Base-by-base conservation (phyloP, 192 early-diverging fungal genomes). In the Umbelopsis sp. region DNA sequence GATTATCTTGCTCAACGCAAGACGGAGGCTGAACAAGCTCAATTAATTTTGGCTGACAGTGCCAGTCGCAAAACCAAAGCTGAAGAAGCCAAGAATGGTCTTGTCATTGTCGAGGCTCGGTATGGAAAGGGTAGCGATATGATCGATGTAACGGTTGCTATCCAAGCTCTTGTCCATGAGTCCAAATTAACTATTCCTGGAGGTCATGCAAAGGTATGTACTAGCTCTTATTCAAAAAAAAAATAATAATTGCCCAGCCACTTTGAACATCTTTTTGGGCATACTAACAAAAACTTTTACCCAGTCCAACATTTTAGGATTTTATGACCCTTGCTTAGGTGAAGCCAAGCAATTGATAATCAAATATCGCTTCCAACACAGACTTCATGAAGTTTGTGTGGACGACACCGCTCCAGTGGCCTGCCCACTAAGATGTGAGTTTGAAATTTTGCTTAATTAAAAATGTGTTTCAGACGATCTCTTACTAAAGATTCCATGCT, bases 271-370 rank as follows among this genome's bases (percentile, higher is more conserved):
- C 10, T 4, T 41, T 41, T 41, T 41, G 37, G 37, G 37, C 5
- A 7, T 41, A 13, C 51, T 52, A 4, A 67, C 7, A 11, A 67
- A 51, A 68, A 50, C 33, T 20, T 46, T 71, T 71, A 35, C 20
- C 45, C 74, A 93, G 91, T 82, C 88, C 23, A 91, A 92, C 69
- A 83, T 99, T 69, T 82, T 94, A 37, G 97, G 97, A 4, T 99
- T 99, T 78, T 97, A 94, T 71, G 96, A 99, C 78, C 95, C 97
- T 25, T 95, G 94, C 72, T 87, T 97, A 67, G 95, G 95, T 44
- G 91, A 91, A 66, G 72, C 76, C 20, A 99, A 99, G 78, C 83
- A 87, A 65, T 82, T 99, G 64, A 87, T 84, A 67, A 89, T 99
- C 65, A 90, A 84, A 52, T 99, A 99, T 71, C 79, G 80, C 69